Conservation (phyloP, 179 eudicot species). For the Amaranthus tricolor region DNA sequence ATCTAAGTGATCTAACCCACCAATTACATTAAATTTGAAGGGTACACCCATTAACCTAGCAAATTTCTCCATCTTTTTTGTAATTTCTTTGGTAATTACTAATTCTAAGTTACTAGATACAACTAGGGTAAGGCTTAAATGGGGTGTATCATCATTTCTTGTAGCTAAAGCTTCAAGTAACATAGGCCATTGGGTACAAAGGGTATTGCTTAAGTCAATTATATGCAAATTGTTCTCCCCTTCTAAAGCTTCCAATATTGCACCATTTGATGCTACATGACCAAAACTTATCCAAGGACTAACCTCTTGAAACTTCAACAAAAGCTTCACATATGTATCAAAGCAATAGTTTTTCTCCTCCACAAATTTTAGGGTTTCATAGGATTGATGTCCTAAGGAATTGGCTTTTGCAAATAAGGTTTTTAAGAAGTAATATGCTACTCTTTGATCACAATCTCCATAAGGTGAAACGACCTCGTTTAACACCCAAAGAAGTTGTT, state of each 20-base stretch:
- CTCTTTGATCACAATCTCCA: slow-evolving; percentile 34
- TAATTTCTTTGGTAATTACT: slow-evolving; percentile 15
- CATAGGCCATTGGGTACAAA: slow-evolving; percentile 41
- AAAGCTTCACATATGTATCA: slow-evolving; percentile 24
- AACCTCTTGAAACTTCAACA: slow-evolving; percentile 37
- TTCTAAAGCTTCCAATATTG: slow-evolving; percentile 33
- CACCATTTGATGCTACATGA: slow-evolving; percentile 40
- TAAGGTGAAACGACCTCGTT: slow-evolving; percentile 31
- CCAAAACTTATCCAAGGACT: slow-evolving; percentile 40
- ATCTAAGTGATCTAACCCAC: slow-evolving; percentile 18
- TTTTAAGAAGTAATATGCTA: slow-evolving; percentile 31
- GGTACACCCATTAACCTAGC: slow-evolving; percentile 40
- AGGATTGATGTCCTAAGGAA: slow-evolving; percentile 14
- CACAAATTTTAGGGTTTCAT: slow-evolving; percentile 15
- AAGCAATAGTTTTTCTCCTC: slow-evolving; percentile 25
- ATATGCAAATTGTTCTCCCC: slow-evolving; percentile 27
- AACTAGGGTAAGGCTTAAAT: slow-evolving; percentile 32
- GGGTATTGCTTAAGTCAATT: slow-evolving; percentile 31
- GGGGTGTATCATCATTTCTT: slow-evolving; percentile 30
- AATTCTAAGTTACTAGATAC: slow-evolving; percentile 16
- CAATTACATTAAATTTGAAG: slow-evolving; percentile 25
- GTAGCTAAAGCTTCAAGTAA: slow-evolving; percentile 36
- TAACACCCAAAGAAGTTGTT: slow-evolving; percentile 30
- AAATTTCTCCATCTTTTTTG: slow-evolving; percentile 31
- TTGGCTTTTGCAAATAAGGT: slow-evolving; percentile 27